These are phyloP conservation scores for Infundibulicybe gibba DNA, from an alignment of 768 basidiomycete genomes.

Conservation along the genomic window DNA sequence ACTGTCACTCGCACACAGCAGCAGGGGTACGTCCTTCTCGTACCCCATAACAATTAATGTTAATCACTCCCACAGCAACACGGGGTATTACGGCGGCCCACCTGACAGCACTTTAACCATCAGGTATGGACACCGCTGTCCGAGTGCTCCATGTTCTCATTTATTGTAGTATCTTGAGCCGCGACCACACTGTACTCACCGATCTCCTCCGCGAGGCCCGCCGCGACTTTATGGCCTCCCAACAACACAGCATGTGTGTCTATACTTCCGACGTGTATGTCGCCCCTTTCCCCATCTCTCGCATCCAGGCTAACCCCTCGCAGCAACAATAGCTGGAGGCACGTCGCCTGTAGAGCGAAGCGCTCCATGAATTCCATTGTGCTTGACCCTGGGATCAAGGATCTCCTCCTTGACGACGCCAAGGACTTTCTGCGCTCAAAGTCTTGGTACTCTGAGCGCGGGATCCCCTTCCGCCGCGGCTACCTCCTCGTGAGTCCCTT, in stretches of 20 bases:
- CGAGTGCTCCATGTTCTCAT: too few relatives aligned
- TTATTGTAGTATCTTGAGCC: slow-evolving; percentile 34
- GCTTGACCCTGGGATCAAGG: slow-evolving; percentile 53
- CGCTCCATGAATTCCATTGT: slow-evolving; percentile 57
- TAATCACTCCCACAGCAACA: neutral
- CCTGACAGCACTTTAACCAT: slow-evolving; percentile 12
- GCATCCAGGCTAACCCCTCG: neutral
- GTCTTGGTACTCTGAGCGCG: slow-evolving; percentile 60
- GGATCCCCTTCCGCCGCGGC: slow-evolving; percentile 68
- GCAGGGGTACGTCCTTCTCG: slow-evolving; percentile 2
- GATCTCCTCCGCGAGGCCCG: slow-evolving; percentile 42
- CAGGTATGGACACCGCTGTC: slow-evolving; percentile 1
- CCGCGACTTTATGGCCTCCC: slow-evolving; percentile 28
- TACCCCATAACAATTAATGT: neutral
- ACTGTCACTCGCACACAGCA: slow-evolving; percentile 11
- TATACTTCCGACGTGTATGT: slow-evolving; percentile 36
- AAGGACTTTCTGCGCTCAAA: slow-evolving; percentile 55
- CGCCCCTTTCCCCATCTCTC: neutral
- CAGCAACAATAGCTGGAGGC: slow-evolving; percentile 39
- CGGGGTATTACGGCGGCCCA: slow-evolving; percentile 7
- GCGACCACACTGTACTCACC: slow-evolving; percentile 30
- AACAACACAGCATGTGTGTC: slow-evolving; percentile 37
- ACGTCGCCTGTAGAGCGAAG: slow-evolving; percentile 47
- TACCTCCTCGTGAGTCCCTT: slow-evolving; percentile 41
- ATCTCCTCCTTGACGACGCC: slow-evolving; percentile 56